A percentile compares a stretch with the other conserved stretches of the same genome.
These are phyloP conservation scores for Xylaria sp. DNA, from an alignment of 2,329 filamentous ascomycete genomes.

Conservation along the genomic window DNA sequence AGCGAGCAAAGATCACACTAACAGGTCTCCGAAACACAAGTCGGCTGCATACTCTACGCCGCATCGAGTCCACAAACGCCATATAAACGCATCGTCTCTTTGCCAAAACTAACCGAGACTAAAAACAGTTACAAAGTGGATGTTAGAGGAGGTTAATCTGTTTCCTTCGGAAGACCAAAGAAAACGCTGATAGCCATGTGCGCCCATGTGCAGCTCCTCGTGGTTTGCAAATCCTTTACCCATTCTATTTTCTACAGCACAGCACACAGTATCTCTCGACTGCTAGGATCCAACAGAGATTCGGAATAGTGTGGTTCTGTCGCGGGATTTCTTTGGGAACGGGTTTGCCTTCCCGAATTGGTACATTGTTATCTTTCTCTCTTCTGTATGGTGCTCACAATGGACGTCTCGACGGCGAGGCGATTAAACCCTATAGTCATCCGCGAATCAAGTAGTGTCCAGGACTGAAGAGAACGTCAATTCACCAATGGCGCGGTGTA, in stretches of 20 bases:
- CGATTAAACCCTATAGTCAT: neutral
- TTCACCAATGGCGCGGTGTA: neutral
- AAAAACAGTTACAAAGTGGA: conserved; percentile 28
- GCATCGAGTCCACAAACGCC: conserved; percentile 6
- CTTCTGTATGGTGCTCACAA: neutral
- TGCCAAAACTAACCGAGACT: conserved; percentile 28
- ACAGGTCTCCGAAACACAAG: conserved; percentile 21
- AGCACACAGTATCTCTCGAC: neutral
- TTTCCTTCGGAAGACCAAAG: conserved; percentile 2
- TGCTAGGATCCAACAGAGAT: conserved; percentile 5
- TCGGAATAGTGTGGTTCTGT: neutral
- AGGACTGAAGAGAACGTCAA: neutral
- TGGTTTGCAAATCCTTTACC: conserved; percentile 21
- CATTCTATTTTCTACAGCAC: conserved; percentile 30
- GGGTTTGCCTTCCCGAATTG: conserved; percentile 1
- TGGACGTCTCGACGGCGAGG: neutral
- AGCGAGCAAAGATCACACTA: neutral
- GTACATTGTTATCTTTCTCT: neutral
- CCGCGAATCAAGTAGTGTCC: neutral
- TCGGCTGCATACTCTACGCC: conserved; percentile 8
- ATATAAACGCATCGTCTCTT: conserved; percentile 6
- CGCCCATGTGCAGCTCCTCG: conserved; percentile 32
- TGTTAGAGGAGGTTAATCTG: conserved; percentile 1
- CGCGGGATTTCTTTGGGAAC: neutral
- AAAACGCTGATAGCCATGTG: conserved; percentile 31